A percentile compares a stretch with the other conserved stretches of the same genome.
Conservation (phyloP, 441 rosid species). For the Kokia cookei region DNA sequence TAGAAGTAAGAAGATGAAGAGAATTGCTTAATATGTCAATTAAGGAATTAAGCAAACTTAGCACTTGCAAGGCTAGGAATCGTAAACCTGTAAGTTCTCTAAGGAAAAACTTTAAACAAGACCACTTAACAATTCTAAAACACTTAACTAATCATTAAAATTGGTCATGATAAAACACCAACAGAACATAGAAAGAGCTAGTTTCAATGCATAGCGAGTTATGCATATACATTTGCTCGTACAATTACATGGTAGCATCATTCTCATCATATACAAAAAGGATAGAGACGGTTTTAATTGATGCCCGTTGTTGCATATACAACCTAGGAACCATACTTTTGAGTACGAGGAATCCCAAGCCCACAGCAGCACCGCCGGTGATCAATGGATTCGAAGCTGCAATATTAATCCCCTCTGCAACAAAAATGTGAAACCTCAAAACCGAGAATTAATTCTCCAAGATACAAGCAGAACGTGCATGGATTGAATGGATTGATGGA, state of each 20-base stretch:
- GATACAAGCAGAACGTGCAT: background rate
- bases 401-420: conserved; percentile 58
- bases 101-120: background rate
- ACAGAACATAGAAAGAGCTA: background rate
- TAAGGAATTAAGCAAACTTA: background rate
- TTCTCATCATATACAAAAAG: background rate
- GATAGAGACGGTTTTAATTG: background rate
- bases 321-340: conserved; percentile 43
- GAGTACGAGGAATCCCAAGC: conserved; percentile 48
- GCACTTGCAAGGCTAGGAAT: background rate
- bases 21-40: background rate
- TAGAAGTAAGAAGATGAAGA: background rate
- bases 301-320: background rate
- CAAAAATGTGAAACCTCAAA: background rate
- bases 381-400: conserved; percentile 63
- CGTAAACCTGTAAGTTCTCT: background rate
- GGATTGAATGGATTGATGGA: background rate
- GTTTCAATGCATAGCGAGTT: background rate
- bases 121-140: background rate
- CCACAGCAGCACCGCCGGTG: conserved; percentile 44
- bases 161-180: background rate
- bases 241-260: background rate
- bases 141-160: background rate
- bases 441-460: conserved; percentile 1
- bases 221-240: background rate